These are phyloP conservation scores for Adansonia rubrostipa DNA, from an alignment of 441 rosid species.

Conservation along the genomic window DNA sequence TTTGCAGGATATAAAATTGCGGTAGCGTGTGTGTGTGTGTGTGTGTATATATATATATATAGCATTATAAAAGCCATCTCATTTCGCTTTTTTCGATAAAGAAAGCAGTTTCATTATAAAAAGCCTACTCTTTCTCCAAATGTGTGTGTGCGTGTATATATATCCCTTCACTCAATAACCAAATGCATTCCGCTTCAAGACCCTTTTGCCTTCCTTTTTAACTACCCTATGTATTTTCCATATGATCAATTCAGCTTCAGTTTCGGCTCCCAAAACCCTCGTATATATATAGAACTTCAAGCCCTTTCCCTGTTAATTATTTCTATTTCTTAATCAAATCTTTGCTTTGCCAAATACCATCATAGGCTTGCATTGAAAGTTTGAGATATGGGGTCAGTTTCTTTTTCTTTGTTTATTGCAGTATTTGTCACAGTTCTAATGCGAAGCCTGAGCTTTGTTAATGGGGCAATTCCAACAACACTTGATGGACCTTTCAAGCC, in stretches of 20 bases:
- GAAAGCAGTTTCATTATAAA: neutral
- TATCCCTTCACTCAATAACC: neutral
- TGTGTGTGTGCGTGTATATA: neutral
- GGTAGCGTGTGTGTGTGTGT: too few species aligned
- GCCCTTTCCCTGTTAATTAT: neutral
- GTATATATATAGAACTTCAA: neutral
- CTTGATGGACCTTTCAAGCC: slow-evolving; percentile 83
- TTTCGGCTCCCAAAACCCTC: neutral
- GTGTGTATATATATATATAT: neutral
- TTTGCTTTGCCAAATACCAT: neutral
- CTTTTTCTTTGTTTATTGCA: neutral
- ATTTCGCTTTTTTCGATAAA: neutral
- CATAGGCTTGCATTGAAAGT: neutral
- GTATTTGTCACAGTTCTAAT: neutral
- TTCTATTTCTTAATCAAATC: neutral
- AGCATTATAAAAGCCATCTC: neutral
- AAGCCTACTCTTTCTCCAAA: neutral
- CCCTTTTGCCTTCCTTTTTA: neutral
- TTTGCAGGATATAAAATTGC: neutral
- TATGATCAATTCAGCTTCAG: neutral
- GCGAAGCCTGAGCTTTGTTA: slow-evolving; percentile 26
- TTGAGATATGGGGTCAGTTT: slow-evolving; percentile 1
- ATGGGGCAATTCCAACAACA: slow-evolving; percentile 51
- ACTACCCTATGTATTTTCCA: neutral
- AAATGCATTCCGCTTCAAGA: neutral